Evolutionary conservation across 257 asterid species (phyloP), one percentile per base, ranked within the genome.

Genomic region (Gentiana straminea): DNA sequence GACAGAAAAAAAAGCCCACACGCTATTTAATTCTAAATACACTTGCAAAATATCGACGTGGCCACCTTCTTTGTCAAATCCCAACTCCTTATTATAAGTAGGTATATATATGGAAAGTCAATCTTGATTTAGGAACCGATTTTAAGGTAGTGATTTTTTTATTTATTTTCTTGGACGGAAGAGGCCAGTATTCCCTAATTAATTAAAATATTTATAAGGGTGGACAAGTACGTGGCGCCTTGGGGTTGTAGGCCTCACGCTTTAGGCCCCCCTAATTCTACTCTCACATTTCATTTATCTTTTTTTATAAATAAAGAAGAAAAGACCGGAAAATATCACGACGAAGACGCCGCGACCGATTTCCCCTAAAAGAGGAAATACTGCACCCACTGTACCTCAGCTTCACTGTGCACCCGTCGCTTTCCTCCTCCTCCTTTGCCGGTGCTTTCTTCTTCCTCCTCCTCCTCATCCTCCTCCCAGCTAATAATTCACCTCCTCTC

Each of bases 331-430:
- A 54, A 70, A 24, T 24, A 24, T 24, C 81, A 62, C 35, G 70
- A 75, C 80, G 60, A 69, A 80, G 85, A 70, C 84, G 80, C 84
- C 71, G 76, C 80, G 80, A 69, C 69, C 81, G 68, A 41, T 69
- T 76, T 66, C 24, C 57, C 71, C 72, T 70, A 65, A 67, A 39
- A 59, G 61, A 13, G 13, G 7, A 68, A 54, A 56, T 58, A 33
- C 63, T 41, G 63, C 67, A 43, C 68, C 60, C 57, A 41, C 59
- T 71, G 47, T 37, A 48, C 49, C 53, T 35, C 51, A 24, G 43
- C 63, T 49, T 39, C 43, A 1, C 63, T 33, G 59, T 46, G 50
- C 61, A 58, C 24, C 24, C 2, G 33, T 52, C 56, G 33, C n/a
- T 53, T 46, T 58, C 58, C 70, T 59, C 44, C 33, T 59, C 51